Base-by-base conservation (phyloP, 1,139 yeast genomes). In the Magnusiomyces sp. region DNA sequence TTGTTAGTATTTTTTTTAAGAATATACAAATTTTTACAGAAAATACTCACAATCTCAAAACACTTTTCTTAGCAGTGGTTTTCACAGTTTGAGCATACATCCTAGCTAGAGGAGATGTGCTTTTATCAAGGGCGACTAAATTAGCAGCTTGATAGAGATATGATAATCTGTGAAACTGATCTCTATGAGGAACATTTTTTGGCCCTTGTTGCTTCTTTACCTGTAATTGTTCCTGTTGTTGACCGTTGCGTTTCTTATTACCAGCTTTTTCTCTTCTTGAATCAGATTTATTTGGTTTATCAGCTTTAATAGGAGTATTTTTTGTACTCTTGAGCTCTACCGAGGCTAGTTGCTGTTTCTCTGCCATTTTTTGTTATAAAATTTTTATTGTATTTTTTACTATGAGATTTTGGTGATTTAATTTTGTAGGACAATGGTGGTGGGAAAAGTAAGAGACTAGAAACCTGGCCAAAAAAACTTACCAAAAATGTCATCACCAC, bases 11-110 rank as follows among this genome's bases (percentile, higher is more conserved):
- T 2, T 7, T n/a, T n/a, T n/a, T n/a, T n/a, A n/a, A 20, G 11
- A 2, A 14, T 5, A 17, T 16, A 19, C 6, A 7, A 14, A 11
- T 7, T 5, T 3, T 29, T 5, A 7, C 19, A n/a, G 5, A 5
- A n/a, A 9, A 10, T 29, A 48, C 53, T 40, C 37, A 74, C 47
- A 81, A 59, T 57, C 83, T 76, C 14, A 81, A 60, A 5, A 83
- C 89, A 4, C 79, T 74, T 59, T 80, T 81, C 59, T 80, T 79
- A 2, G 86, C 75, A 9, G 83, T 81, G 0, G 66, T 50, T n/a
- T 57, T 55, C 62, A 65, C 52, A 5, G 66, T 58, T 14, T 56
- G 57, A 13, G 65, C 58, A 55, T 78, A 79, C 46, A 72, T 70
- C 43, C 85, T 64, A 0, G 84, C 55, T n/a, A 51, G 39, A 13